phyloP scores from a whole-genome alignment of 208 protist genomes.

The Endotrypanum monterogeii region DNA sequence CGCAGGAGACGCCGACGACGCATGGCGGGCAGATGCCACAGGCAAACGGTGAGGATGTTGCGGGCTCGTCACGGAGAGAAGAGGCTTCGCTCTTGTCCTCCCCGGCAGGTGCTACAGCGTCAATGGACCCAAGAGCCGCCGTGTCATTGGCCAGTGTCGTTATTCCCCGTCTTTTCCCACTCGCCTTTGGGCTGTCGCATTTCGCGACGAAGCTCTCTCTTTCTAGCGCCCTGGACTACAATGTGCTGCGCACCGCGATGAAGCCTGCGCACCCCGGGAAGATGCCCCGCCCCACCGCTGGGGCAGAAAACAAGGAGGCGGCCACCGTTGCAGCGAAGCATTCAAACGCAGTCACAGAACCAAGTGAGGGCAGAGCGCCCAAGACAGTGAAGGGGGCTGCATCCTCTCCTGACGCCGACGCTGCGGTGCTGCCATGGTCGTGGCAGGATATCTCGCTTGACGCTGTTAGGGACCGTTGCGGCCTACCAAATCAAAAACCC shows the following conservation, averaged over 20 bases:
- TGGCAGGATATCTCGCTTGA: conserved; percentile 25
- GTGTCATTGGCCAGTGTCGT: conserved; percentile 8
- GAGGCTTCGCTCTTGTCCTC: not conserved
- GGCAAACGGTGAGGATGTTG: not conserved
- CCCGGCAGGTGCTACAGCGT: not conserved
- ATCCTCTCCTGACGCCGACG: too few relatives aligned
- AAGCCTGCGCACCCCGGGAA: not conserved
- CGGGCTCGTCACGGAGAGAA: not conserved
- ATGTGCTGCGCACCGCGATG: conserved; percentile 2
- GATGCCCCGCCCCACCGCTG: not conserved
- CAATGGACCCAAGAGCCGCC: conserved; percentile 3
- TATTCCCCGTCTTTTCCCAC: conserved; percentile 23
- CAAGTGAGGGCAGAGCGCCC: not conserved
- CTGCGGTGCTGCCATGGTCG: conserved; percentile 13
- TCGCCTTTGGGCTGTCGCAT: conserved; percentile 20
- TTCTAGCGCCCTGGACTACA: conserved; percentile 26
- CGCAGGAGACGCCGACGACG: not conserved
- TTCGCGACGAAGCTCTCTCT: conserved; percentile 21
- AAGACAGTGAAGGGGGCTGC: not conserved
- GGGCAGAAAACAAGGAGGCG: not conserved
- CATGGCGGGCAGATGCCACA: not conserved
- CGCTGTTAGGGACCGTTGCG: conserved; percentile 20
- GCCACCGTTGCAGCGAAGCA: not conserved
- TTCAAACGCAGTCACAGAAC: not conserved
- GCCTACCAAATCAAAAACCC: conserved; percentile 14